Evolutionary conservation across 2,329 filamentous ascomycete species (phyloP).

Genomic region (Penicillium sp.): DNA sequence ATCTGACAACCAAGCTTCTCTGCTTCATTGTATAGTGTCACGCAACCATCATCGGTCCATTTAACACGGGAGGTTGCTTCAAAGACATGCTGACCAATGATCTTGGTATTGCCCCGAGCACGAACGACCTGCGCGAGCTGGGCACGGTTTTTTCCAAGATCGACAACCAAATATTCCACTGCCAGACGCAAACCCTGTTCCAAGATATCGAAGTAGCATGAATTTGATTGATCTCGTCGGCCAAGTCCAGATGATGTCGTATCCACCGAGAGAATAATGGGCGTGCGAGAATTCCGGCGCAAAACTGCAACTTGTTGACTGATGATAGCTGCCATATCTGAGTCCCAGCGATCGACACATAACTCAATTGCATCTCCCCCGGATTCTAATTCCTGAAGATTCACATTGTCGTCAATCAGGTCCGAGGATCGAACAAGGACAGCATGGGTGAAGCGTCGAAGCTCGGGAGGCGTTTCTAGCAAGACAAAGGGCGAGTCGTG

Average conservation of each 20-base stretch:
- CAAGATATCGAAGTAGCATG: constrained; percentile 36
- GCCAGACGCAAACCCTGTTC: constrained; percentile 42
- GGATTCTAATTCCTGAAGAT: constrained; percentile 57
- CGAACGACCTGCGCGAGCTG: constrained; percentile 28
- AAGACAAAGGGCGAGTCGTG: constrained; percentile 63
- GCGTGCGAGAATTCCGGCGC: constrained; percentile 56
- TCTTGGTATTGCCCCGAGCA: constrained; percentile 41
- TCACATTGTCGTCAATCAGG: constrained; percentile 34
- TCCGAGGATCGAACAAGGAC: constrained; percentile 41
- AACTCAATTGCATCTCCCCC: constrained; percentile 62
- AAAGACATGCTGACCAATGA: constrained; percentile 41
- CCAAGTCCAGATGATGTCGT: constrained; percentile 18
- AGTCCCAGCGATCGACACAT: constrained; percentile 59
- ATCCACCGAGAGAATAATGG: constrained; percentile 60
- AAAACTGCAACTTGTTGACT: constrained; percentile 59
- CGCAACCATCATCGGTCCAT: constrained; percentile 37
- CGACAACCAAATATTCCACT: constrained; percentile 42
- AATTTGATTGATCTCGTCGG: constrained; percentile 5
- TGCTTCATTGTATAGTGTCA: constrained; percentile 36
- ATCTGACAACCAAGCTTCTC: constrained; percentile 40
- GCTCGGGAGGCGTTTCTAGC: constrained; percentile 59
- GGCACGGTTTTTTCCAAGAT: constrained; percentile 34
- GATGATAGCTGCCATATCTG: constrained; percentile 51
- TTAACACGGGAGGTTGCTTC: constrained; percentile 28
- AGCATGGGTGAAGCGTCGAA: constrained; percentile 50